Conservation (phyloP, 768 basidiomycete species). For the Gloeopeniophorella convolvens region DNA sequence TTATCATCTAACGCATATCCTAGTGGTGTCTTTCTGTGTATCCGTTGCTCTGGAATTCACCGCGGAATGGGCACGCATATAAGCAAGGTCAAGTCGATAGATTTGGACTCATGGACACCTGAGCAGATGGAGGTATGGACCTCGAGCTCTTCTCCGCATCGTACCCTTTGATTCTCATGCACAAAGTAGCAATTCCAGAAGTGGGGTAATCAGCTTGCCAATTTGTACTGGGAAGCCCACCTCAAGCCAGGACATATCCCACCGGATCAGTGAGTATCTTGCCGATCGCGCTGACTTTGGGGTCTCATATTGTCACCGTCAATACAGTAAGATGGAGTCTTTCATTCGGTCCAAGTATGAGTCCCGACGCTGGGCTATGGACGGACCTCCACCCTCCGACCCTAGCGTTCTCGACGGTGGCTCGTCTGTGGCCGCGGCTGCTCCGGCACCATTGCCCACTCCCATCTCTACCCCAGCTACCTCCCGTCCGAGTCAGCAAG, state of each 20-base stretch:
- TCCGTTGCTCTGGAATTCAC: slow-evolving; percentile 96
- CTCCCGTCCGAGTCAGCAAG: slow-evolving; percentile 28
- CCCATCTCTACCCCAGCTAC: slow-evolving; percentile 15
- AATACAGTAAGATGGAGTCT: slow-evolving; percentile 90
- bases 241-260: slow-evolving; percentile 87
- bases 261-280: slow-evolving; percentile 78
- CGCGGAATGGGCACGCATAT: slow-evolving; percentile 98
- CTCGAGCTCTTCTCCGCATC: background rate
- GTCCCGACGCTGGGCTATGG: slow-evolving; percentile 84
- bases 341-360: slow-evolving; percentile 98
- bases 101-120: slow-evolving; percentile 95
- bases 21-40: slow-evolving; percentile 92
- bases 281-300: background rate
- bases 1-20: slow-evolving; percentile 2
- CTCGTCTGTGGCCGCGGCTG: slow-evolving; percentile 23
- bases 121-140: slow-evolving; percentile 85
- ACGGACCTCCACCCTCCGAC: slow-evolving; percentile 79
- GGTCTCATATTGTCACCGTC: background rate
- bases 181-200: slow-evolving; percentile 69
- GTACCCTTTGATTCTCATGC: background rate
- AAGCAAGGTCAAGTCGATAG: slow-evolving; percentile 93
- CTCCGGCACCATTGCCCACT: slow-evolving; percentile 18
- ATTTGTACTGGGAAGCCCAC: slow-evolving; percentile 97
- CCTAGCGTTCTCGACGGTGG: slow-evolving; percentile 67
- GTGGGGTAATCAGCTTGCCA: slow-evolving; percentile 93